Conservation (phyloP, 2,329 filamentous ascomycete species). For the Fusarium drepaniforme region DNA sequence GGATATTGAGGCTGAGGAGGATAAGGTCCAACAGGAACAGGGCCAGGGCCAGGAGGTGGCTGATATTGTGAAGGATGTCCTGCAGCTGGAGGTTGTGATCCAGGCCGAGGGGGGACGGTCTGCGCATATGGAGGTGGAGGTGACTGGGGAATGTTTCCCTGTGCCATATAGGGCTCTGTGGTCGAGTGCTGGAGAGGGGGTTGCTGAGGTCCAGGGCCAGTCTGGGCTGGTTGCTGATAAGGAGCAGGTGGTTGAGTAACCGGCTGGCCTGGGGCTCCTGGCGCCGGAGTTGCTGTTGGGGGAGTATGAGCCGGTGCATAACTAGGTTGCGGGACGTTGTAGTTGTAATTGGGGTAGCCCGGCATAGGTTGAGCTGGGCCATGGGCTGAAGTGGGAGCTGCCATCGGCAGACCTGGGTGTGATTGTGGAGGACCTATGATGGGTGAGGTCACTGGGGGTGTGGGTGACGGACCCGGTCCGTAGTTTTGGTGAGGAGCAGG, state of each 20-base stretch:
- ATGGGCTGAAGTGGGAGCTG: constrained; percentile 12
- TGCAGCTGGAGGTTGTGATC: constrained; percentile 22
- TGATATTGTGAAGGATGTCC: constrained; percentile 30
- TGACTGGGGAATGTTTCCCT: constrained; percentile 27
- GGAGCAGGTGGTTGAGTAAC: neutral
- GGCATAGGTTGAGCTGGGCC: constrained; percentile 15
- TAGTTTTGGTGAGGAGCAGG: constrained; percentile 26
- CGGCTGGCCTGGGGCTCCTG: neutral
- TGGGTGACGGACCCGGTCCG: constrained; percentile 8
- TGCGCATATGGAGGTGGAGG: constrained; percentile 44
- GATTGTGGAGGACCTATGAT: constrained; percentile 1
- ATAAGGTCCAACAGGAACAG: constrained; percentile 15
- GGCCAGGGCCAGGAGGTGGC: constrained; percentile 3
- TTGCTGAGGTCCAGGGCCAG: constrained; percentile 15
- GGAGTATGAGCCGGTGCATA: constrained; percentile 23
- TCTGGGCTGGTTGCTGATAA: constrained; percentile 24
- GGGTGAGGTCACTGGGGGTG: constrained; percentile 4
- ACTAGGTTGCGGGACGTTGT: constrained; percentile 37
- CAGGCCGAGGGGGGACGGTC: constrained; percentile 14
- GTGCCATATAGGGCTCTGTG: constrained; percentile 13
- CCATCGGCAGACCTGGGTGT: neutral
- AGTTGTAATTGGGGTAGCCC: constrained; percentile 33
- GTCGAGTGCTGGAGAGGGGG: constrained; percentile 20
- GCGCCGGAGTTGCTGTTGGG: constrained; percentile 10
- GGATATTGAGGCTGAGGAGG: constrained; percentile 39